phyloP scores from a whole-genome alignment of 1,284 basidiomycete species.

The Acaromyces ingoldii region DNA sequence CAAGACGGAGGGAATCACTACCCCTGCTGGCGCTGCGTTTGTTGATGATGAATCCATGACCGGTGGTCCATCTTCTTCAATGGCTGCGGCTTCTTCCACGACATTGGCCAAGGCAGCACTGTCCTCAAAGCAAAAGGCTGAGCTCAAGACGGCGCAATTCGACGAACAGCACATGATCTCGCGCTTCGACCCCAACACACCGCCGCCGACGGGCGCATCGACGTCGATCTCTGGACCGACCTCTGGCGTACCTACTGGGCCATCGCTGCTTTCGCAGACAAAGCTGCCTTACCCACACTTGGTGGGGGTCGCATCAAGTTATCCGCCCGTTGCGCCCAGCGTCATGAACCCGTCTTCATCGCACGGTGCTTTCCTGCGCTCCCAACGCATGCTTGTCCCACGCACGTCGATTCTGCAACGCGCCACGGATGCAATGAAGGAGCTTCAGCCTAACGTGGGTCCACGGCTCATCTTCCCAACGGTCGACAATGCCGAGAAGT shows the following conservation, averaged over 20 bases:
- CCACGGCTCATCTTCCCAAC: constrained; percentile 47
- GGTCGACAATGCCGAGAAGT: constrained; percentile 44
- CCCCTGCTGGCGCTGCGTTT: too few species aligned
- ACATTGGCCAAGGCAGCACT: constrained; percentile 15
- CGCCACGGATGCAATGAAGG: constrained; percentile 38
- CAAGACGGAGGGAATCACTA: neutral
- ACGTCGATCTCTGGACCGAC: neutral
- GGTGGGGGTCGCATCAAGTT: constrained; percentile 41
- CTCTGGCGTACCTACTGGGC: constrained; percentile 1
- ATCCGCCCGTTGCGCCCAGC: constrained; percentile 37
- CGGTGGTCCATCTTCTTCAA: constrained; percentile 7
- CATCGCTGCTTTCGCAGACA: neutral
- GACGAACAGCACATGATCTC: constrained; percentile 46
- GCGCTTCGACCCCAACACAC: constrained; percentile 30
- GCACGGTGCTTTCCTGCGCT: constrained; percentile 49
- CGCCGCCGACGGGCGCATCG: constrained; percentile 1
- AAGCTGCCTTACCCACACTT: constrained; percentile 43
- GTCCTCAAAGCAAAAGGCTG: constrained; percentile 30
- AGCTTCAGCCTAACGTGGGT: constrained; percentile 35
- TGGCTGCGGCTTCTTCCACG: constrained; percentile 3
- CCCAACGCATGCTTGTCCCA: constrained; percentile 42
- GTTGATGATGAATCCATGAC: constrained; percentile 1
- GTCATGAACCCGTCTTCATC: constrained; percentile 24
- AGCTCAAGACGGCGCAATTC: constrained; percentile 39
- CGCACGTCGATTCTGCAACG: constrained; percentile 34